phyloP scores from a whole-genome alignment of 1,284 basidiomycete species.

The Moniliophthora roreri region DNA sequence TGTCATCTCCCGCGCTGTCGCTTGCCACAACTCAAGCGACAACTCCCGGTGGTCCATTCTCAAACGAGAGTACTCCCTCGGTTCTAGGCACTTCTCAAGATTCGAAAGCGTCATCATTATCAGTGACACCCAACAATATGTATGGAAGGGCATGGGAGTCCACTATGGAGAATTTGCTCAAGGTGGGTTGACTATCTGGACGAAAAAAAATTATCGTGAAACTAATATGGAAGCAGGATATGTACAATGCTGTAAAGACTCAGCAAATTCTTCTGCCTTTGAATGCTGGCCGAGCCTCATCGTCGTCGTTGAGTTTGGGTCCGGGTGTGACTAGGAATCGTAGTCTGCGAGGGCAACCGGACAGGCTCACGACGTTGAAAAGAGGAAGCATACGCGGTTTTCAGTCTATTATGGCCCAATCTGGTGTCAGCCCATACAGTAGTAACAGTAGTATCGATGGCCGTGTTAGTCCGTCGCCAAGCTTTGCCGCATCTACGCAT shows the following conservation, averaged over 20 bases:
- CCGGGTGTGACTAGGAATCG: conserved; percentile 65
- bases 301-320: conserved; percentile 56
- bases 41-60: conserved; percentile 22
- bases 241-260: conserved; percentile 88
- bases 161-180: conserved; percentile 84
- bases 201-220: background rate
- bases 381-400: conserved; percentile 87
- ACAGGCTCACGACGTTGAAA: conserved; percentile 78
- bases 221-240: conserved; percentile 62
- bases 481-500: conserved; percentile 81
- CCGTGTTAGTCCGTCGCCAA: conserved; percentile 85
- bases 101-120: conserved; percentile 30
- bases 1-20: conserved; percentile 37
- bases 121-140: conserved; percentile 33
- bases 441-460: conserved; percentile 83
- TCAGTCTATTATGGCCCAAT: conserved; percentile 71
- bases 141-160: conserved; percentile 76
- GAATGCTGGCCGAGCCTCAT: conserved; percentile 47
- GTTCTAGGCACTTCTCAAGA: conserved; percentile 47
- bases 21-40: conserved; percentile 29
- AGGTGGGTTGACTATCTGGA: conserved; percentile 46
- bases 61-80: conserved; percentile 40
- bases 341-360: conserved; percentile 64
- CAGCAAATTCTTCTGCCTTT: conserved; percentile 90
- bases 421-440: conserved; percentile 69